A percentile compares a stretch with the other conserved stretches of the same genome.
These are phyloP conservation scores for Fusarium irregulare DNA, from an alignment of 2,329 filamentous ascomycete species.

Conservation along the genomic window DNA sequence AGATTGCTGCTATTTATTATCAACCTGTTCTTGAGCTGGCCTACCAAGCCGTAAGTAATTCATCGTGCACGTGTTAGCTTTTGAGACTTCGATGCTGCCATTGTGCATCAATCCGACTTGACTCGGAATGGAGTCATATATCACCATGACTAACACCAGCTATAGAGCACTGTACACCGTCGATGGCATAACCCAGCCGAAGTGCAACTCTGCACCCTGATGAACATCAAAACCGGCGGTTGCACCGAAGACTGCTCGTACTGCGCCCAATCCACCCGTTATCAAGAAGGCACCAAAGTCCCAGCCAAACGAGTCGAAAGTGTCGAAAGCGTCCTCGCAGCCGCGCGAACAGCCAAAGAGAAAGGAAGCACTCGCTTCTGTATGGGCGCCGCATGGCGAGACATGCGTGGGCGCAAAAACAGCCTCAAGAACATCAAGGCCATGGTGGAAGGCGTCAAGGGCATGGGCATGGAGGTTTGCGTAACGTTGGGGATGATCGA, in stretches of 20 bases:
- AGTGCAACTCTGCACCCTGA: constrained; percentile 92
- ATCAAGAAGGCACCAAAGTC: constrained; percentile 80
- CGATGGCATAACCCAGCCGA: constrained; percentile 86
- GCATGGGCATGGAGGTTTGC: constrained; percentile 88
- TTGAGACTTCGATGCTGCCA: neutral
- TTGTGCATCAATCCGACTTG: neutral
- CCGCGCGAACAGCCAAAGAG: constrained; percentile 79
- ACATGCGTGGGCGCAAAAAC: constrained; percentile 91
- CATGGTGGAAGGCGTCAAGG: constrained; percentile 85
- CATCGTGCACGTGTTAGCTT: neutral
- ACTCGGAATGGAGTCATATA: no score
- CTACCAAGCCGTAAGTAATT: constrained; percentile 72
- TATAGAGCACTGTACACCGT: constrained; percentile 79
- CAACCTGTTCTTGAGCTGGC: constrained; percentile 83
- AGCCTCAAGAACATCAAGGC: constrained; percentile 84
- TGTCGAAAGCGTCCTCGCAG: constrained; percentile 83
- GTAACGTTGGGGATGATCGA: constrained; percentile 97
- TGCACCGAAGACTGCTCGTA: constrained; percentile 95
- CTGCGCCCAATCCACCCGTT: constrained; percentile 88
- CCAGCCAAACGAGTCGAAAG: constrained; percentile 82
- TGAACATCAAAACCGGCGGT: constrained; percentile 96
- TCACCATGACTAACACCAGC: constrained; percentile 24
- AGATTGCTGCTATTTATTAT: constrained; percentile 85
- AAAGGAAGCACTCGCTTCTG: constrained; percentile 93
- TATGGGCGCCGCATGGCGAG: constrained; percentile 94